Evolutionary conservation across 2,329 filamentous ascomycete genomes (phyloP), one percentile per base, ranked within the genome.

Genomic region (Lasiodiplodia sp.): DNA sequence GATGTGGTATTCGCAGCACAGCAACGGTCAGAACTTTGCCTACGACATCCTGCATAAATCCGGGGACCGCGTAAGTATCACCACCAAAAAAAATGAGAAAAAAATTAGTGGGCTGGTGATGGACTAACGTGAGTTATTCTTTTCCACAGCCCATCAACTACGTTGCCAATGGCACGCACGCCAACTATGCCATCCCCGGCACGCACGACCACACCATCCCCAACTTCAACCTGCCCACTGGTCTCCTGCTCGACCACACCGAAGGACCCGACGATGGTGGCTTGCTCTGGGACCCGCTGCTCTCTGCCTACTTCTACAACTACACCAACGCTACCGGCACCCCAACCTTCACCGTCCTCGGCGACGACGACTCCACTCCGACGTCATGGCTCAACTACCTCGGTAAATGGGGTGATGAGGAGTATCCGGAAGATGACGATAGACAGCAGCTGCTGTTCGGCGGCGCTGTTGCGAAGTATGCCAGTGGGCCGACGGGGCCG

Each of bases 1-100:
- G 1, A 75, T 91, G 14, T 91, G 88, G 87, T 91, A 85, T 74
- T 87, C 84, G 65, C 89, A 91, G 74, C 90, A 91, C 75, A 78
- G 82, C 37, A 83, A 84, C 70, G 90, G 90, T 4, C 82, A 91
- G 76, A 89, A 89, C 1, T 91, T 91, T 76, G 83, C 81, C 2
- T 91, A 89, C 73, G 71, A 78, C 3, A 81, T 83, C 1, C 80
- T 87, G 1, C 83, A 89, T 70, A 88, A 90, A 73, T 76, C 80
- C 55, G 84, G 83, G 2, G 73, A 80, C 2, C 80, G 88, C 14
- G 75, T 80, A 37, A 63, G 72, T 66, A 28, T 44, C 49, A 58
- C 52, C 51, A 37, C 34, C 16, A 28, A 25, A 25, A 2, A 2
- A 25, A 4, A 25, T 5, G 2, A 16, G 5, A 44, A 44, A 16